Evolutionary conservation across 345 rosid genomes (phyloP).

Genomic region (Ailanthus altissimus): DNA sequence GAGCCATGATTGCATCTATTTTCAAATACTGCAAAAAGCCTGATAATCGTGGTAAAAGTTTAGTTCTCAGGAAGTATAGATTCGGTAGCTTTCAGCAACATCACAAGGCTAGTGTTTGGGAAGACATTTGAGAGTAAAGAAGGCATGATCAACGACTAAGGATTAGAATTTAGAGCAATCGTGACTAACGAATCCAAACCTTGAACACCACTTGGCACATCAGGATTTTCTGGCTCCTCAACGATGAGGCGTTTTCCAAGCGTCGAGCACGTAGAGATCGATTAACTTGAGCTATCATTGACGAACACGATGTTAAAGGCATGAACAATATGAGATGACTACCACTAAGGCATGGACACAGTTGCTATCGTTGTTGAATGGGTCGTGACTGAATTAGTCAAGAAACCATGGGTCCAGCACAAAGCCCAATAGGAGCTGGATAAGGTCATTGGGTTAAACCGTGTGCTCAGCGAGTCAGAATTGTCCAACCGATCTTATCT

Average conservation of each 20-base stretch:
- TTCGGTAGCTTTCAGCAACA: conserved; percentile 30
- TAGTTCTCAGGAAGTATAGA: conserved; percentile 36
- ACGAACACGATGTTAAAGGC: conserved; percentile 11
- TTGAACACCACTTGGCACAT: conserved; percentile 24
- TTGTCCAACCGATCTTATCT: conserved; percentile 25
- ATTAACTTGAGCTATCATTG: conserved; percentile 33
- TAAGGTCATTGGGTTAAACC: conserved; percentile 13
- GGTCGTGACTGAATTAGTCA: conserved; percentile 51
- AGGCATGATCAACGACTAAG: conserved; percentile 17
- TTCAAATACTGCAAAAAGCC: conserved; percentile 26
- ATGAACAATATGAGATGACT: too few species aligned
- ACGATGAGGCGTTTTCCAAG: conserved; percentile 21
- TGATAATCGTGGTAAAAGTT: background rate
- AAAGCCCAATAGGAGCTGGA: conserved; percentile 36
- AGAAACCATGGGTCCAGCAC: conserved; percentile 29
- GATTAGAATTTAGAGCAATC: conserved; percentile 31
- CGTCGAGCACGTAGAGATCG: conserved; percentile 24
- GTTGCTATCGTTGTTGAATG: conserved; percentile 43
- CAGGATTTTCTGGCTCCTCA: conserved; percentile 27
- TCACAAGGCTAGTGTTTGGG: conserved; percentile 34
- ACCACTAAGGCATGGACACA: conserved; percentile 40
- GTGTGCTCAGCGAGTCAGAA: conserved; percentile 21
- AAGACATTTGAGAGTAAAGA: conserved; percentile 29
- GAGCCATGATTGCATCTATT: conserved; percentile 35
- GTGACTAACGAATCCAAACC: conserved; percentile 27